Conservation (phyloP, 2,329 filamentous ascomycete species). For the Chrysosporium queenslandicum region DNA sequence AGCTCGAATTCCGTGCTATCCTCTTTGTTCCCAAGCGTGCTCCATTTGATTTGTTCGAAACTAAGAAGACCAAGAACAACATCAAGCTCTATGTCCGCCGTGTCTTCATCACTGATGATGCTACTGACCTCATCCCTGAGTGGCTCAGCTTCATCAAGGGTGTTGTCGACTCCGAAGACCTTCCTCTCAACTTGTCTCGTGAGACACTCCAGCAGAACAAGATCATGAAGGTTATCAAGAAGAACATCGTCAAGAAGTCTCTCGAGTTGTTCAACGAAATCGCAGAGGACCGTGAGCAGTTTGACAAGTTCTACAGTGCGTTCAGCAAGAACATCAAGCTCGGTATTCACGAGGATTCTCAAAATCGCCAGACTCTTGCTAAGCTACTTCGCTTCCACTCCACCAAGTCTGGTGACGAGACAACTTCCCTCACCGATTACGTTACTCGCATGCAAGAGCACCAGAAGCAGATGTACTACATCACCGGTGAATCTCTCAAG, state of each 20-base stretch:
- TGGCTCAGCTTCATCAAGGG: slow-evolving; percentile 99
- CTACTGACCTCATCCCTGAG: slow-evolving; percentile 96
- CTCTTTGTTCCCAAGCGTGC: slow-evolving; percentile 99
- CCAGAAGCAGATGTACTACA: slow-evolving; percentile 99
- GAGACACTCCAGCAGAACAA: slow-evolving; percentile 99
- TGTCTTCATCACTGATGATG: slow-evolving; percentile 99
- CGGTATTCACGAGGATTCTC: slow-evolving; percentile 98
- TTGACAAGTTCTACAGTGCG: slow-evolving; percentile 99
- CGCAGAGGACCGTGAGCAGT: slow-evolving; percentile 98
- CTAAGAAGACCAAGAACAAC: slow-evolving; percentile 99
- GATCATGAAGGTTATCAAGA: slow-evolving; percentile 99
- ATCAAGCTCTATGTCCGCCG: slow-evolving; percentile 99
- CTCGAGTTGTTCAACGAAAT: slow-evolving; percentile 99
- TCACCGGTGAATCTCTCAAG: slow-evolving; percentile 99
- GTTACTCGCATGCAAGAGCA: slow-evolving; percentile 98
- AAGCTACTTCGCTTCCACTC: slow-evolving; percentile 99
- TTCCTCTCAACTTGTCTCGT: slow-evolving; percentile 98
- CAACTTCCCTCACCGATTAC: slow-evolving; percentile 92
- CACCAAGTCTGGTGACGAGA: slow-evolving; percentile 95
- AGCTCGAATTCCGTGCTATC: slow-evolving; percentile 99
- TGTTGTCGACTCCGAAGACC: slow-evolving; percentile 99
- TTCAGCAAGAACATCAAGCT: slow-evolving; percentile 99
- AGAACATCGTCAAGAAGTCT: slow-evolving; percentile 99
- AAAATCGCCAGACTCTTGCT: slow-evolving; percentile 85
- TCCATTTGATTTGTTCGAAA: slow-evolving; percentile 99